A percentile compares a stretch with the other conserved stretches of the same genome.
These are phyloP conservation scores for Pseudonectria foliicola DNA, from an alignment of 2,329 filamentous ascomycete species.

Conservation along the genomic window DNA sequence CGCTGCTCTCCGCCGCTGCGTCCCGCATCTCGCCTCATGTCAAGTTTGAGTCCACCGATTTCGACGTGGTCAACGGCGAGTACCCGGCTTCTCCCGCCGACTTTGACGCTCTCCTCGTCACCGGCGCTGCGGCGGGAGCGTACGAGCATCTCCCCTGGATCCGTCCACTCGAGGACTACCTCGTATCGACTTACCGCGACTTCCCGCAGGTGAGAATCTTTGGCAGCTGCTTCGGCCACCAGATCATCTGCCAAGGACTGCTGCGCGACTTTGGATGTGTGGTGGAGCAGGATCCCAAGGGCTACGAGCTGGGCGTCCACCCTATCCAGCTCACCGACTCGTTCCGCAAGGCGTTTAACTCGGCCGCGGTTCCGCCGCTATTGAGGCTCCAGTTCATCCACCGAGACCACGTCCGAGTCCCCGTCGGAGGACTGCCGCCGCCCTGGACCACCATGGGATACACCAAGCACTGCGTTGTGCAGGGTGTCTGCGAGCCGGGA, in stretches of 20 bases:
- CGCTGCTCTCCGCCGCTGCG: slow-evolving; percentile 10
- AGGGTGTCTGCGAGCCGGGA: slow-evolving; percentile 31
- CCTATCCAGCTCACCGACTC: slow-evolving; percentile 15
- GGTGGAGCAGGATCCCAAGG: slow-evolving; percentile 20
- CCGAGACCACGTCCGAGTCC: slow-evolving; percentile 20
- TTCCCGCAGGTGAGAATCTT: slow-evolving; percentile 29
- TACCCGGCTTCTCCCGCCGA: slow-evolving; percentile 25
- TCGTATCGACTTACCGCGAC: slow-evolving; percentile 22
- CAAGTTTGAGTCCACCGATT: slow-evolving; percentile 22
- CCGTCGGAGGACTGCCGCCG: slow-evolving; percentile 6
- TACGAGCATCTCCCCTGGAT: slow-evolving; percentile 23
- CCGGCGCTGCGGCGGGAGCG: slow-evolving; percentile 28
- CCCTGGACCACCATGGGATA: slow-evolving; percentile 16
- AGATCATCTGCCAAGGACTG: slow-evolving; percentile 32
- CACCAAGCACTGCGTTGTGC: slow-evolving; percentile 26
- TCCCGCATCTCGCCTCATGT: slow-evolving; percentile 6
- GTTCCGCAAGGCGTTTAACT: slow-evolving; percentile 12
- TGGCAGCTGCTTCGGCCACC: slow-evolving; percentile 37
- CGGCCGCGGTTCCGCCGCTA: slow-evolving; percentile 7
- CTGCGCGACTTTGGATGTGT: slow-evolving; percentile 21
- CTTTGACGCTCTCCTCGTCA: slow-evolving; percentile 32
- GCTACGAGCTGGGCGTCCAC: slow-evolving; percentile 27
- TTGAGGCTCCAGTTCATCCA: slow-evolving; percentile 32
- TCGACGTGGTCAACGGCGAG: slow-evolving; percentile 27
- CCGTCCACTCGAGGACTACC: slow-evolving; percentile 10